A percentile compares a stretch with the other conserved stretches of the same genome.
Conservation (phyloP, 2,329 filamentous ascomycete genomes). For the Trichoderma lentiforme region DNA sequence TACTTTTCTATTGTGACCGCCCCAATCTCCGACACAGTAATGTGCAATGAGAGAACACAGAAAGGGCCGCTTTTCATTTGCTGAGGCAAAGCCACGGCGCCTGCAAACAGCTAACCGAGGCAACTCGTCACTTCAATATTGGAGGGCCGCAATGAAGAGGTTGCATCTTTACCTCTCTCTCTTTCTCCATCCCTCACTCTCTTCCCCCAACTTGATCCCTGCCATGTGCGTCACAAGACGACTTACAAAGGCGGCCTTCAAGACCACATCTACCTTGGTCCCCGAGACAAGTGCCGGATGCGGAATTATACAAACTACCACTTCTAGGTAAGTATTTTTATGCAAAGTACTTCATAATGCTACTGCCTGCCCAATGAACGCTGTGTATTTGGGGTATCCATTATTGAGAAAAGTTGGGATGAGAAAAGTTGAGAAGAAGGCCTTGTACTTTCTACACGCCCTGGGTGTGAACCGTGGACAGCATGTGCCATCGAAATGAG, state of each 20-base stretch:
- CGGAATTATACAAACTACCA: background rate
- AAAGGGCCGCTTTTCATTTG: background rate
- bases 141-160: background rate
- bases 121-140: background rate
- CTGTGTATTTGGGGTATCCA: background rate
- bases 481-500: background rate
- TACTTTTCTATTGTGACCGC: background rate
- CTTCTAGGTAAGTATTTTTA: background rate
- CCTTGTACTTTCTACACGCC: background rate
- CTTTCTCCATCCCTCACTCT: background rate
- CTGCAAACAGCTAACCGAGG: background rate
- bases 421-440: background rate
- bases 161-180: background rate
- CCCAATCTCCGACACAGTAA: background rate
- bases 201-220: background rate
- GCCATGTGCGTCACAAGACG: background rate
- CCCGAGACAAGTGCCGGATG: background rate
- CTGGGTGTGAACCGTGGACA: background rate
- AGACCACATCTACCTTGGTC: background rate
- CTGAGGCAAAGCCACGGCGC: background rate
- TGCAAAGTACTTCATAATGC: background rate
- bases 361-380: background rate
- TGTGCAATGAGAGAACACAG: background rate
- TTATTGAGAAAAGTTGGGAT: background rate
- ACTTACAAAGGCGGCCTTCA: background rate